Percentiles rank a stretch among this genome's conserved stretches.
Evolutionary conservation across 2,329 filamentous ascomycete genomes (phyloP).

Genomic region (Fusarium fujikuroi): DNA sequence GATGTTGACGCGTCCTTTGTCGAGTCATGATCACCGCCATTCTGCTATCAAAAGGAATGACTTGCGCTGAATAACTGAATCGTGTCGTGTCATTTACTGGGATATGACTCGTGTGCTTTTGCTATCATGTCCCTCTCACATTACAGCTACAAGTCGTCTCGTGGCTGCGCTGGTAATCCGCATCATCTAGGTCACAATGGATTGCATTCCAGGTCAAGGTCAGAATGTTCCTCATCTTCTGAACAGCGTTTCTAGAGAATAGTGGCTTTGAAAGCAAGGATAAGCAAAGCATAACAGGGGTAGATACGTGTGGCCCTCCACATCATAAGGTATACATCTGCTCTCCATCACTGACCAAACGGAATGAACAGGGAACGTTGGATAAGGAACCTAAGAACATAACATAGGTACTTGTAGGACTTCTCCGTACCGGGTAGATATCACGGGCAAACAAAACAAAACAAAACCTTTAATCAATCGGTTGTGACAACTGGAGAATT

Average conservation of each 20-base stretch:
- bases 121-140: neutral
- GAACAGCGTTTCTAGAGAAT: neutral
- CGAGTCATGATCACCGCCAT: neutral
- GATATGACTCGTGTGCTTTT: neutral
- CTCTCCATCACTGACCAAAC: too few relatives aligned
- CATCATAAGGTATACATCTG: neutral
- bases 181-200: neutral
- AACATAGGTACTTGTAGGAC: neutral
- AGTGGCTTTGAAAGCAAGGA: neutral
- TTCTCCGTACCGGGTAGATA: neutral
- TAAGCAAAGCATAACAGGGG: neutral
- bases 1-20: constrained; percentile 9
- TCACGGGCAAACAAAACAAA: neutral
- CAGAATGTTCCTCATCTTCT: neutral
- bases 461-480: neutral
- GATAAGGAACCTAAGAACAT: neutral
- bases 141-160: neutral
- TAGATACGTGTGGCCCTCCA: neutral
- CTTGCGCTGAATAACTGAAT: neutral
- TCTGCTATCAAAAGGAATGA: neutral
- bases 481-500: too few relatives aligned
- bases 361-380: neutral
- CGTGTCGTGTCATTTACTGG: neutral
- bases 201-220: neutral
- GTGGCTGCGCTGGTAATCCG: neutral